Percentiles rank a stretch among this genome's conserved stretches.
These are phyloP conservation scores for Elaeagnus macrophylla DNA, from an alignment of 306 rosid genomes.

Conservation along the genomic window DNA sequence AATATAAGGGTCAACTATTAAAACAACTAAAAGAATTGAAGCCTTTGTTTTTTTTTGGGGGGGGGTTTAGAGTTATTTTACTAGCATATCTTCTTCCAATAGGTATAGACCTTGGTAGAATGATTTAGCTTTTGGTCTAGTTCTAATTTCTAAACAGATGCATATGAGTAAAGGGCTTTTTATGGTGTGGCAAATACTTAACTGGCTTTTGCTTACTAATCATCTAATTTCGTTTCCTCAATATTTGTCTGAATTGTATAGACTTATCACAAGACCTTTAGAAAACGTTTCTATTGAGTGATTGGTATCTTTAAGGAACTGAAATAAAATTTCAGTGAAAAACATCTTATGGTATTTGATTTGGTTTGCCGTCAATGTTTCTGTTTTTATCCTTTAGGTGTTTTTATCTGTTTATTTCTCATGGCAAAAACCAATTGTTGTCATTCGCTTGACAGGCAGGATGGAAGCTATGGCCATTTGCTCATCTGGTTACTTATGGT, in stretches of 20 bases:
- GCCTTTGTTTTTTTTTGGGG: no score
- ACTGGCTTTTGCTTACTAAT: no score
- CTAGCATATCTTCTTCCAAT: no score
- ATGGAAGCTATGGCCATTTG: constrained; percentile 99
- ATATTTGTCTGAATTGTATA: not conserved
- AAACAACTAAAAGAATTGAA: no score
- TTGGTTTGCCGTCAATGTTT: not conserved
- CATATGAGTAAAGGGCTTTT: not conserved
- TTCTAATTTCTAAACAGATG: not conserved
- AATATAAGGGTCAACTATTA: no score
- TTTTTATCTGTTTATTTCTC: constrained; percentile 1
- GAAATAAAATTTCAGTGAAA: not conserved
- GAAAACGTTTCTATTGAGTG: not conserved
- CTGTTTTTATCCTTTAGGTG: no score
- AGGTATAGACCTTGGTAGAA: no score
- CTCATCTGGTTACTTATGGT: constrained; percentile 92
- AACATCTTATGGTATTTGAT: not conserved
- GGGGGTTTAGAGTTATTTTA: no score
- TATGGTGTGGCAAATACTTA: not conserved
- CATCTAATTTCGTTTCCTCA: not conserved
- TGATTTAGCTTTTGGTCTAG: no score
- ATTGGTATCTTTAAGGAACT: not conserved
- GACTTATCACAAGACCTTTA: not conserved
- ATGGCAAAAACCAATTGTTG: not conserved
- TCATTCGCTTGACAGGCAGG: constrained; percentile 59